Conservation (phyloP, 805 yeast genomes). For the Candida silvicultrix region DNA sequence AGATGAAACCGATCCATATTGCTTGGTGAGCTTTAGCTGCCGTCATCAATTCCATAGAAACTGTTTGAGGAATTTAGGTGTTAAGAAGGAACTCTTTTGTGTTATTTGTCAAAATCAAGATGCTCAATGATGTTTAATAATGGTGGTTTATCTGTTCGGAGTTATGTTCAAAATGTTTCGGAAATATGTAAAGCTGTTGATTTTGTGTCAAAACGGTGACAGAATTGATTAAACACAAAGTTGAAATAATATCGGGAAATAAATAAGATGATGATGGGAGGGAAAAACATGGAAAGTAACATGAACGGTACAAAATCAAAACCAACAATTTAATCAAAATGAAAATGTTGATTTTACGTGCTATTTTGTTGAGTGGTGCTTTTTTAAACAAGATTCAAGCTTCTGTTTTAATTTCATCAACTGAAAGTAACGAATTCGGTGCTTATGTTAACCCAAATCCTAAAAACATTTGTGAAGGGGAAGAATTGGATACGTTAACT, state of each 20-base stretch:
- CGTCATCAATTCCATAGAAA: slow-evolving; percentile 57
- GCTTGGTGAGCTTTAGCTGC: slow-evolving; percentile 54
- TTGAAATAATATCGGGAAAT: too few relatives aligned
- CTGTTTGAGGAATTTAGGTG: slow-evolving; percentile 48
- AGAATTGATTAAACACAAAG: too few relatives aligned
- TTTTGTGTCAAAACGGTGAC: too few relatives aligned
- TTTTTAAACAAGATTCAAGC: background rate
- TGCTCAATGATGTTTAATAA: background rate
- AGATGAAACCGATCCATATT: slow-evolving; percentile 9
- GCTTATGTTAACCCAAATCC: slow-evolving; percentile 42
- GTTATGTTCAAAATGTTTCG: too few relatives aligned
- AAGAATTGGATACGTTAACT: slow-evolving; percentile 35
- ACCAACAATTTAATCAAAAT: too few relatives aligned
- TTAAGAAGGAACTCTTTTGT: slow-evolving; percentile 25
- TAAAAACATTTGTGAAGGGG: slow-evolving; percentile 36
- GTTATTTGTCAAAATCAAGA: slow-evolving; percentile 29
- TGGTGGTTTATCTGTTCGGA: too few relatives aligned
- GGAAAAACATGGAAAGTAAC: too few relatives aligned
- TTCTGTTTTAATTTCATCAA: slow-evolving; percentile 13
- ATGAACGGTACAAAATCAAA: too few relatives aligned
- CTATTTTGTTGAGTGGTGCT: background rate
- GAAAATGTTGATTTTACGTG: slow-evolving; percentile 9
- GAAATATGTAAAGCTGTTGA: too few relatives aligned
- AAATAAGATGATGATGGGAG: too few relatives aligned
- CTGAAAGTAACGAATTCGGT: slow-evolving; percentile 28